Conservation (phyloP, 1,284 basidiomycete species). For the Apiotrichum gamsii region DNA sequence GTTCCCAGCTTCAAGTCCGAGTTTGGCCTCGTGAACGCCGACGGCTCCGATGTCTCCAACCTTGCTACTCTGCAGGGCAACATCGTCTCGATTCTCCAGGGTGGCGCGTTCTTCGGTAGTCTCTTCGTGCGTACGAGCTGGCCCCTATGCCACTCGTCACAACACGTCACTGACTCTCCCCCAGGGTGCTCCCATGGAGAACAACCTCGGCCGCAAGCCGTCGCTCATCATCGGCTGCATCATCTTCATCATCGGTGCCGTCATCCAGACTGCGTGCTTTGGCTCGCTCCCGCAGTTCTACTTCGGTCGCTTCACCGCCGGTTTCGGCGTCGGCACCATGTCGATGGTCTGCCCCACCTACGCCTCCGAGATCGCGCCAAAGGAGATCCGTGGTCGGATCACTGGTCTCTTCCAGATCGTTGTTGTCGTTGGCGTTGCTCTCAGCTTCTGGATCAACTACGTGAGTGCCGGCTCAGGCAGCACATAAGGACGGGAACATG, state of each 20-base stretch:
- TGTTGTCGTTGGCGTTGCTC: constrained; percentile 51
- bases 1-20: constrained; percentile 57
- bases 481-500: too few relatives aligned
- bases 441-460: constrained; percentile 35
- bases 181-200: constrained; percentile 48
- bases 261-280: constrained; percentile 49
- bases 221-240: constrained; percentile 57
- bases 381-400: constrained; percentile 60
- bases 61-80: constrained; percentile 45
- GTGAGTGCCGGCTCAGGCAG: too few relatives aligned
- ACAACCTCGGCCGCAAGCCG: constrained; percentile 49
- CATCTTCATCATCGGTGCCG: constrained; percentile 61
- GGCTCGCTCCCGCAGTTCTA: constrained; percentile 14
- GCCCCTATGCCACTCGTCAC: too few relatives aligned
- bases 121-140: constrained; percentile 45
- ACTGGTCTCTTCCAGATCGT: constrained; percentile 74
- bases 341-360: constrained; percentile 61
- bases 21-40: constrained; percentile 52
- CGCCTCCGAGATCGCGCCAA: constrained; percentile 71
- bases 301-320: constrained; percentile 62
- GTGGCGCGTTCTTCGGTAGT: constrained; percentile 62
- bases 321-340: constrained; percentile 58
- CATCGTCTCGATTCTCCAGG: constrained; percentile 69
- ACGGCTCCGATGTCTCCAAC: constrained; percentile 44
- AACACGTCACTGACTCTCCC: too few relatives aligned